phyloP scores from a whole-genome alignment of 805 yeast genomes.

The Millerozyma miso region DNA sequence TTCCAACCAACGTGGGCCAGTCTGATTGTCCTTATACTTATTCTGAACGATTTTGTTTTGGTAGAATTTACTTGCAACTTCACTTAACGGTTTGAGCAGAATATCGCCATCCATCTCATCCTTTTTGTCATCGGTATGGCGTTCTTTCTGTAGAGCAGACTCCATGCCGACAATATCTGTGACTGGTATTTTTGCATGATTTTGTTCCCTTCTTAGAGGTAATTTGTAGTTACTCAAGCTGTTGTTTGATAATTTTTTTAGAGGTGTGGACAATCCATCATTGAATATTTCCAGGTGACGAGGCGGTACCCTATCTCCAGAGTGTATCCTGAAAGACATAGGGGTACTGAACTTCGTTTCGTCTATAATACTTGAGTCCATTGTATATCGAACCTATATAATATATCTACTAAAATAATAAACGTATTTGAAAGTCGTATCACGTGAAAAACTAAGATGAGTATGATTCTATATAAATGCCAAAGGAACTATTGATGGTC shows the following conservation, averaged over 20 bases:
- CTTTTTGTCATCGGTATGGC: background rate
- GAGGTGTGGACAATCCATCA: conserved; percentile 8
- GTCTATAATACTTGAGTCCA: background rate
- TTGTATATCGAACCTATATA: background rate
- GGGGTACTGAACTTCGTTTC: conserved; percentile 1
- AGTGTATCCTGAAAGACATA: conserved; percentile 1
- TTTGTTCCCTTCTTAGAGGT: background rate
- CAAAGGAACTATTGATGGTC: conserved; percentile 67
- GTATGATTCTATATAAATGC: conserved; percentile 8
- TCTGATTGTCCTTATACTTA: conserved; percentile 3
- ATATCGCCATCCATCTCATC: background rate
- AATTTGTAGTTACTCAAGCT: conserved; percentile 3
- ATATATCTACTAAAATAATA: background rate
- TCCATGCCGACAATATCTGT: background rate
- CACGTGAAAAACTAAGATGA: background rate
- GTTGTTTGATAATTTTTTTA: conserved; percentile 10
- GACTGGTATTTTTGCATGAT: background rate
- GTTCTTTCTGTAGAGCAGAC: background rate
- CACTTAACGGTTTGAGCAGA: conserved; percentile 3
- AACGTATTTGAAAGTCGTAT: too few relatives aligned
- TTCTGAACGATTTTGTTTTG: conserved; percentile 7
- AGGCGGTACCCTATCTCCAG: background rate
- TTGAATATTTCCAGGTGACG: background rate
- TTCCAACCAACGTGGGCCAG: background rate
- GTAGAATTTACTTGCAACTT: conserved; percentile 8